Evolutionary conservation across 306 rosid genomes (phyloP).

Genomic region (Rubus idaeus): DNA sequence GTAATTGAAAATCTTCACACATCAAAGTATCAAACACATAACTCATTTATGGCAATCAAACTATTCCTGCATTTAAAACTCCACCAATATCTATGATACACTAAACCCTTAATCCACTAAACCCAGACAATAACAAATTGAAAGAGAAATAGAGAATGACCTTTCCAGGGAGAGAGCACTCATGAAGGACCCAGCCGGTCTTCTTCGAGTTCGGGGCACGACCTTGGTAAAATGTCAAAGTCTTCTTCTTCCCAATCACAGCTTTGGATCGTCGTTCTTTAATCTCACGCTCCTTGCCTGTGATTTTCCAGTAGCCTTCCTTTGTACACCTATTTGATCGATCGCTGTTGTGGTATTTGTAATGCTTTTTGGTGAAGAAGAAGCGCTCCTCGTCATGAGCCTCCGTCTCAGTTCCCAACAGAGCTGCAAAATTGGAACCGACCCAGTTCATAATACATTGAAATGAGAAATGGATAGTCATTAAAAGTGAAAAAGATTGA

Average conservation of each 20-base stretch:
- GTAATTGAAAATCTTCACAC: no score
- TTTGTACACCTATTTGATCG: constrained; percentile 44
- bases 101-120: neutral
- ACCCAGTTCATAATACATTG: neutral
- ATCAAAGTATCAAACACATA: no score
- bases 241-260: constrained; percentile 60
- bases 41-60: neutral
- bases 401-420: neutral
- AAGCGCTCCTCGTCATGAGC: constrained; percentile 47
- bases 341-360: constrained; percentile 38
- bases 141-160: neutral
- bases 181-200: constrained; percentile 68
- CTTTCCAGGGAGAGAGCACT: constrained; percentile 33
- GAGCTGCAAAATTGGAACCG: neutral
- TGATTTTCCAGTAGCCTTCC: constrained; percentile 63
- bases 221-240: constrained; percentile 48
- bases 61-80: neutral
- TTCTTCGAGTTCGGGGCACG: constrained; percentile 21
- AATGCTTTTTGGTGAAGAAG: constrained; percentile 43
- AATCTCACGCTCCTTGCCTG: constrained; percentile 48
- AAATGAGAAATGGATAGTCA: neutral
- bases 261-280: constrained; percentile 22
- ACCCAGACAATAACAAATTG: neutral
- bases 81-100: neutral
- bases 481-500: neutral